Evolutionary conservation across 2,329 filamentous ascomycete species (phyloP).

Genomic region (Stenocarpella maydis): DNA sequence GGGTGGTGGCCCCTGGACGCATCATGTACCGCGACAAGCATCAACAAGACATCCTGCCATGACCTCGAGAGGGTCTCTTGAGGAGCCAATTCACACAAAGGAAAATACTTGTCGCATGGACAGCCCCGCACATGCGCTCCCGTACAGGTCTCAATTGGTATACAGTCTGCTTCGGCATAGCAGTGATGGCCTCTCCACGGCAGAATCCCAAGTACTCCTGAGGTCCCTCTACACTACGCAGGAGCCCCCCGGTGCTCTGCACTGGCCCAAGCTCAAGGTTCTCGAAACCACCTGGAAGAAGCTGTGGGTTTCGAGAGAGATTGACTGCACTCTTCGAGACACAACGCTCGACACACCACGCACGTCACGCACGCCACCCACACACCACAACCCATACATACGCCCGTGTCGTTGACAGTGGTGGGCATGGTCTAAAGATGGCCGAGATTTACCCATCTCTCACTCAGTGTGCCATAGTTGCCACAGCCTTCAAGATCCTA

Average conservation of each 20-base stretch:
- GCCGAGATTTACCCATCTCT: constrained; percentile 86
- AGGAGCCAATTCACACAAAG: background rate
- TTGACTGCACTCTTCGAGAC: background rate
- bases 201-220: background rate
- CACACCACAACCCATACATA: background rate
- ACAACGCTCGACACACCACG: background rate
- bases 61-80: background rate
- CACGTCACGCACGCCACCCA: background rate
- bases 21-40: background rate
- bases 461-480: constrained; percentile 84
- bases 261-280: constrained; percentile 31
- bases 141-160: background rate
- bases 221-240: background rate
- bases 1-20: background rate
- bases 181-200: background rate
- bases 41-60: background rate
- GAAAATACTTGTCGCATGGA: background rate
- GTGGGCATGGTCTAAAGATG: constrained; percentile 59
- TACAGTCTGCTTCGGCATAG: no score
- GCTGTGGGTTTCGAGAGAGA: constrained; percentile 18
- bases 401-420: constrained; percentile 3
- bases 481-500: constrained; percentile 88
- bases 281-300: constrained; percentile 27
- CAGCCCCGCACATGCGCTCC: background rate
- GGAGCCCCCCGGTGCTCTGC: constrained; percentile 2